phyloP scores from a whole-genome alignment of 768 basidiomycete genomes.

The Lepiota venenata region DNA sequence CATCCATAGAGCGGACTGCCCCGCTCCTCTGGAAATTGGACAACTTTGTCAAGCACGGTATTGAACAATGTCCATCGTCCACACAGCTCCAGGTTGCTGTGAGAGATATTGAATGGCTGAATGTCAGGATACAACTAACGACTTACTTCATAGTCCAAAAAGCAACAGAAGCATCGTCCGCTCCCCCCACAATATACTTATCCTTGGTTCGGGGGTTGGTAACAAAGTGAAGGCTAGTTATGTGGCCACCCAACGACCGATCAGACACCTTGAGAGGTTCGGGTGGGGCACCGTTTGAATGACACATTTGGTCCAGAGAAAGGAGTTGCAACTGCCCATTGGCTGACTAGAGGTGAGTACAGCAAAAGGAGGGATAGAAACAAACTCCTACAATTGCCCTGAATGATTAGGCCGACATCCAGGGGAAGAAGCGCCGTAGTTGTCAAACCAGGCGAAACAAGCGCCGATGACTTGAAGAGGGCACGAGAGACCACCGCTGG shows the following conservation, averaged over 20 bases:
- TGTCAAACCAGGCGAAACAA: neutral
- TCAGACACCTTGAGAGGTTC: conserved; percentile 39
- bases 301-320: conserved; percentile 38
- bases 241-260: conserved; percentile 39
- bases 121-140: neutral
- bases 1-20: conserved; percentile 63
- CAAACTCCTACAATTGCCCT: conserved; percentile 56
- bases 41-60: conserved; percentile 55
- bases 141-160: conserved; percentile 69
- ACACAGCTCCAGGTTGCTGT: conserved; percentile 59
- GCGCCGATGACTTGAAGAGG: neutral
- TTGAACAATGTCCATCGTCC: conserved; percentile 76
- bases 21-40: conserved; percentile 50
- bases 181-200: conserved; percentile 66
- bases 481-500: neutral
- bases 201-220: conserved; percentile 59
- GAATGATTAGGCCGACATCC: conserved; percentile 51
- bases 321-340: conserved; percentile 51
- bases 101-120: neutral
- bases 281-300: conserved; percentile 17
- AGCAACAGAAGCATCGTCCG: conserved; percentile 73
- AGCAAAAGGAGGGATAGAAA: neutral
- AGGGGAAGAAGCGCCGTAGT: conserved; percentile 39
- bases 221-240: conserved; percentile 51
- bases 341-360: conserved; percentile 29